Base-by-base conservation (phyloP, 1,139 yeast genomes). In the Diutina ranongensis region DNA sequence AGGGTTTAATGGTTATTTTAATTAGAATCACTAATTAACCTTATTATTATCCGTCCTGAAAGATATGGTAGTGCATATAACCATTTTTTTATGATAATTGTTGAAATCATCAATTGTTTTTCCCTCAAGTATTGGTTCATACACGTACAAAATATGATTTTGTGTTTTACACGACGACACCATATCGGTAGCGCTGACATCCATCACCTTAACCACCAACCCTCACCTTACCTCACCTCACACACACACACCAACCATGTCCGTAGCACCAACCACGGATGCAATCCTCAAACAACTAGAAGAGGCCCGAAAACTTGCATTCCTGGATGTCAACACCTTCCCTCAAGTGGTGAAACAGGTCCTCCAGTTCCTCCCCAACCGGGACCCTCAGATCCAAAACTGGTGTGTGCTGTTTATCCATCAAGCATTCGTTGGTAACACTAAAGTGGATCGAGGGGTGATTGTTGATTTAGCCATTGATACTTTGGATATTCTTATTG, bases 261-360 rank as follows among this genome's bases (percentile, higher is more conserved):
- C 40, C 27, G 40, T 25, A 20, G 21, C 40, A 15, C 28, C 40
- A 18, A 19, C 21, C 28, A 38, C 42, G 12, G 21, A 22, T 10
- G 31, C 15, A 5, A 15, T 38, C 21, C 31, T 38, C 31, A 38
- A 38, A n/a, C 78, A 72, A 50, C 65, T 78, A 45, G 58, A 67
- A 44, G 74, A 76, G 57, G 83, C 83, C 18, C 68, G 71, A 45
- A 59, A 61, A 19, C 61, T 76, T 53, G 80, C 79, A 1, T 62
- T 69, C 51, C 58, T 69, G 27, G 70, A 67, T 50, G 68, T 71
- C 1, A 63, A 67, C 35, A 63, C 71, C 47, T 69, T 75, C 49
- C 74, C 80, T 3, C 76, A 73, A 49, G 80, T 78, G 18, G 60
- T 76, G 41, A 67, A 74, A 44, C 78, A 76, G 38, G 40, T 79